Evolutionary conservation across 2,329 filamentous ascomycete genomes (phyloP).

Genomic region (Madurella mycetomatis): DNA sequence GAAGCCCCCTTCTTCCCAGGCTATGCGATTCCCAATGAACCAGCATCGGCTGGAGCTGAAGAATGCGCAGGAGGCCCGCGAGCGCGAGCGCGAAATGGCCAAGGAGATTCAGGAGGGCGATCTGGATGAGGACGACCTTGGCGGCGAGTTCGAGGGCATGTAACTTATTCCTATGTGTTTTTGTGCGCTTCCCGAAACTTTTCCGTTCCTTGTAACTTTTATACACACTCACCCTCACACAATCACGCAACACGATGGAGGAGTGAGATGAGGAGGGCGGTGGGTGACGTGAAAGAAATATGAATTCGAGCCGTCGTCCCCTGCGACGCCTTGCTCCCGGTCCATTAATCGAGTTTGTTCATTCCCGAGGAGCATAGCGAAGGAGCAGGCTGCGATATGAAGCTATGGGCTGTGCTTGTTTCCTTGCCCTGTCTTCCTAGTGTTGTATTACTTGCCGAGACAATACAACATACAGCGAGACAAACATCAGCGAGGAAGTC

Average conservation of each 20-base stretch:
- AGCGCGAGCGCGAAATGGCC: constrained; percentile 91
- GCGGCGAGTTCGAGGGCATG: constrained; percentile 93
- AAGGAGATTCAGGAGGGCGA: constrained; percentile 99
- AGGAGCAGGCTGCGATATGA: no score
- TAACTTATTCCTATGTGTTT: constrained; percentile 43
- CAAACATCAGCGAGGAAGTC: no score
- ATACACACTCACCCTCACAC: no score
- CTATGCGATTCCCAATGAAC: constrained; percentile 99
- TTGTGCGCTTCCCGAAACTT: not conserved
- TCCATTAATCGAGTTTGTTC: not conserved
- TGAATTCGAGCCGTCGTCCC: not conserved
- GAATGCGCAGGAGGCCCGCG: constrained; percentile 96
- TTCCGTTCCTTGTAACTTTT: constrained; percentile 4
- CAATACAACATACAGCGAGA: no score
- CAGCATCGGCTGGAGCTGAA: constrained; percentile 95
- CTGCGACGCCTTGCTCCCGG: not conserved
- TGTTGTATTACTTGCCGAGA: no score
- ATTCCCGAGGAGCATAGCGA: no score
- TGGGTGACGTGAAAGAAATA: not conserved
- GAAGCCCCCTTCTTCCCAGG: constrained; percentile 45
- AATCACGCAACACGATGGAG: not conserved
- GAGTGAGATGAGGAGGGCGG: not conserved
- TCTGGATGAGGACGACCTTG: constrained; percentile 92
- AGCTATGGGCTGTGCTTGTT: no score
- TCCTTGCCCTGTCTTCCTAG: no score